Evolutionary conservation across 2,329 filamentous ascomycete species (phyloP), one percentile per base, ranked within the genome.

Genomic region (Cladosporium halotolerans): DNA sequence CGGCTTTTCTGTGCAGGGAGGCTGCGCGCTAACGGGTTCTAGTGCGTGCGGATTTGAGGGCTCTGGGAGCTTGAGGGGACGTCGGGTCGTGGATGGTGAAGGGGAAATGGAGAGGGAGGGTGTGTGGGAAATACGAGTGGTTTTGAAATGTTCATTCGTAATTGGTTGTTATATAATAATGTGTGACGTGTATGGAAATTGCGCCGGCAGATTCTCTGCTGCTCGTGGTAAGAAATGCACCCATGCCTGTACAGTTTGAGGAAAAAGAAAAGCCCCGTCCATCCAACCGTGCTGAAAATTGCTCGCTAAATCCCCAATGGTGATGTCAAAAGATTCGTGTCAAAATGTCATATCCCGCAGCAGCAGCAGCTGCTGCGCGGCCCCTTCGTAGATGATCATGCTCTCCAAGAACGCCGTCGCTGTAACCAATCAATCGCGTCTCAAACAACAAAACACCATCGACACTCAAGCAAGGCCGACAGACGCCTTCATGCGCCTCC

Each of bases 401-500:
- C 28, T 18, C 19, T 19, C 19, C 18, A 4, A 11, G 10, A 50
- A 50, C 47, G 47, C 47, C 47, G 16, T 41, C 47, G 47, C 47
- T 43, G 11, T 23, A 14, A 31, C 19, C 18, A 9, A 43, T 42
- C 14, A 9, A 43, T 42, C 14, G 16, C n/a, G 23, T 28, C 23
- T 28, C 23, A 28, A 28, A 28, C 4, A 38, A 14, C n/a, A 31
- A 33, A 31, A 16, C 16, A 16, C 16, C 16, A 18, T 7, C 2
- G 5, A 16, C n/a, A n/a, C 33, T 43, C 16, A 56, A 51, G 55
- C 51, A 41, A 54, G 36, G 38, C 55, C 50, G 14, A 58, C 55
- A 14, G 46, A 33, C n/a, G 58, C 61, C 62, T 57, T 70, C 32
- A 62, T 45, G 40, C 71, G 58, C 62, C 74, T 70, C 62, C 65